Percentiles rank a stretch among this genome's conserved stretches.
phyloP scores from a whole-genome alignment of 2,329 filamentous ascomycete genomes.

The Talaromyces sp. region DNA sequence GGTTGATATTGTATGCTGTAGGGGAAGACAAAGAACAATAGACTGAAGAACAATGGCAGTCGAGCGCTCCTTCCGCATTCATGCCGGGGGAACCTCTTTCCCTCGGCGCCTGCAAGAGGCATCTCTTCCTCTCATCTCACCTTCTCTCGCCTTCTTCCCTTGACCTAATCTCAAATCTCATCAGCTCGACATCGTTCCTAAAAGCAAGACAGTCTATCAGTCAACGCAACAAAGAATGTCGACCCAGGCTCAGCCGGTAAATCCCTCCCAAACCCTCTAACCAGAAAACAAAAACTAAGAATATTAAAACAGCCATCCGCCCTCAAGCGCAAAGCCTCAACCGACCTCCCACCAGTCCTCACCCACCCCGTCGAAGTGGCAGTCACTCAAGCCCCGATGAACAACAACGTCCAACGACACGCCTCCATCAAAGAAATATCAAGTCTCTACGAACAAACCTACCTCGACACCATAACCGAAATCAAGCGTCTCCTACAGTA shows the following conservation, averaged over 20 bases:
- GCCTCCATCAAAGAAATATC: not conserved
- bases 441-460: not conserved
- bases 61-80: not conserved
- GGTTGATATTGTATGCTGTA: not conserved
- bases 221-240: not conserved
- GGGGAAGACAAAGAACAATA: not conserved
- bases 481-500: conserved; percentile 8
- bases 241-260: not conserved
- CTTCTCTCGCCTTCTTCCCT: not conserved
- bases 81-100: not conserved
- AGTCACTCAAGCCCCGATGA: not conserved
- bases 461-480: conserved; percentile 11
- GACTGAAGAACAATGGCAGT: not conserved
- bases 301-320: not conserved
- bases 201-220: not conserved
- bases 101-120: not conserved
- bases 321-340: conserved; percentile 18
- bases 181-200: not conserved
- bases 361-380: not conserved
- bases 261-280: too few relatives aligned
- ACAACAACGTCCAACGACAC: not conserved
- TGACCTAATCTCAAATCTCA: not conserved
- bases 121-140: not conserved
- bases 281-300: not conserved
- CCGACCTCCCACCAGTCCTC: not conserved